These are phyloP conservation scores for Malassezia arunalokei DNA, from an alignment of 1,284 basidiomycete genomes.

Conservation along the genomic window DNA sequence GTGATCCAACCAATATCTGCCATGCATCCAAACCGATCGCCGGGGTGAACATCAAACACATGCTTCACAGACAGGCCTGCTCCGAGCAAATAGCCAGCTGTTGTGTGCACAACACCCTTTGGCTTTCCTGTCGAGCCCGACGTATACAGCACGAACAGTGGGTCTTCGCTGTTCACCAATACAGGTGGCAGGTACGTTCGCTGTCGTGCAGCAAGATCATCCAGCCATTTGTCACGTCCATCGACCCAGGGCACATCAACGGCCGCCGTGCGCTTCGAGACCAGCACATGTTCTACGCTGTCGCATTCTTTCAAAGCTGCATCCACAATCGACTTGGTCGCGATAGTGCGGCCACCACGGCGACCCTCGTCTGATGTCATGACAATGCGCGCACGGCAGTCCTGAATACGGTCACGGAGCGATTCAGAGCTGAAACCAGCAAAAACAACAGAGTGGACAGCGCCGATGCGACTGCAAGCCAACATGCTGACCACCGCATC, in stretches of 20 bases:
- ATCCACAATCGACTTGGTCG: constrained; percentile 87
- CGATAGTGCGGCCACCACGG: constrained; percentile 86
- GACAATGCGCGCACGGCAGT: constrained; percentile 77
- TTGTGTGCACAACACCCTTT: constrained; percentile 91
- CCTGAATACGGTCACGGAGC: constrained; percentile 79
- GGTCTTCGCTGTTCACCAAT: constrained; percentile 78
- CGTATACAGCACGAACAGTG: constrained; percentile 89
- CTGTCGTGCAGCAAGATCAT: constrained; percentile 73
- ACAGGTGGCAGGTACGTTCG: constrained; percentile 80
- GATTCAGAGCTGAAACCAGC: constrained; percentile 97
- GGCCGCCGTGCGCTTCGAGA: constrained; percentile 76
- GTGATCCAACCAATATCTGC: constrained; percentile 99
- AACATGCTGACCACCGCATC: constrained; percentile 86
- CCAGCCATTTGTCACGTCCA: constrained; percentile 91
- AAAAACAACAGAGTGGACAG: constrained; percentile 96
- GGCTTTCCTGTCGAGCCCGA: constrained; percentile 92
- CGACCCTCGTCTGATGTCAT: constrained; percentile 92
- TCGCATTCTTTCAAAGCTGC: constrained; percentile 76
- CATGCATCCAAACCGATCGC: constrained; percentile 76
- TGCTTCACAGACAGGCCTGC: constrained; percentile 85
- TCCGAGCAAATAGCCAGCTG: constrained; percentile 81
- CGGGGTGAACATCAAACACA: constrained; percentile 82
- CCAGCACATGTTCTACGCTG: constrained; percentile 76
- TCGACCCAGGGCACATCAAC: constrained; percentile 63
- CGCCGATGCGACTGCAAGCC: constrained; percentile 91